A percentile compares a stretch with the other conserved stretches of the same genome.
These are phyloP conservation scores for Lactarius sanguifluus DNA, from an alignment of 768 basidiomycete genomes.

Conservation along the genomic window DNA sequence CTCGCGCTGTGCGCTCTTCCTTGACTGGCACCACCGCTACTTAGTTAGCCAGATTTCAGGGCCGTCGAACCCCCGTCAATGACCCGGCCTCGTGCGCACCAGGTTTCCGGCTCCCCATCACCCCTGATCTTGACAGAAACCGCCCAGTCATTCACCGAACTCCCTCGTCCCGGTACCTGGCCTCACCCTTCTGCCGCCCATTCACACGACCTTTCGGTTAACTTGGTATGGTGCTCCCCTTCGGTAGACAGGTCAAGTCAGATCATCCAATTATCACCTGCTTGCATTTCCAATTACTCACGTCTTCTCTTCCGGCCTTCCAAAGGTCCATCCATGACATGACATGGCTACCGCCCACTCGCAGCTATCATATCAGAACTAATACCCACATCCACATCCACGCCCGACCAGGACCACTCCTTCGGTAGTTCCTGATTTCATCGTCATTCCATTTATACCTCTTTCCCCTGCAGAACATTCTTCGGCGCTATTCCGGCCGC, in stretches of 20 bases:
- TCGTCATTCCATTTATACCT: constrained; percentile 21
- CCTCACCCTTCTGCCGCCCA: constrained; percentile 11
- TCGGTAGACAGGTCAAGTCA: constrained; percentile 9
- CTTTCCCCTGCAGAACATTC: constrained; percentile 14
- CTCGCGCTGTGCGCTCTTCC: not conserved
- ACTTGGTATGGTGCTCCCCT: constrained; percentile 6
- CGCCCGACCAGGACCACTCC: constrained; percentile 11
- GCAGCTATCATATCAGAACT: not conserved
- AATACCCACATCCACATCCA: constrained; percentile 21
- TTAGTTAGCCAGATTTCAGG: constrained; percentile 12
- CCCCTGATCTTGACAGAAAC: constrained; percentile 31
- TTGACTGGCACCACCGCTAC: constrained; percentile 1
- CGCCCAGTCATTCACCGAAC: constrained; percentile 14
- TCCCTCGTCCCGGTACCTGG: constrained; percentile 7
- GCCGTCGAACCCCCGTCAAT: constrained; percentile 25
- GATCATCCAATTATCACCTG: constrained; percentile 14
- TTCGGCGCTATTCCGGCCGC: constrained; percentile 20
- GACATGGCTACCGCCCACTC: constrained; percentile 9
- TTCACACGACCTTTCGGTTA: constrained; percentile 29
- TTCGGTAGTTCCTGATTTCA: constrained; percentile 9
- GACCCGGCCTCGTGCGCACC: constrained; percentile 21
- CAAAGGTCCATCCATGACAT: constrained; percentile 5
- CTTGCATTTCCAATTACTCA: not conserved
- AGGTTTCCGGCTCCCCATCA: constrained; percentile 9
- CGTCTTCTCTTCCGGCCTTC: constrained; percentile 5